Percentiles rank a stretch among this genome's conserved stretches.
These are phyloP conservation scores for Pachysandra terminalis DNA, from an alignment of 164 flowering plant species.

Conservation along the genomic window DNA sequence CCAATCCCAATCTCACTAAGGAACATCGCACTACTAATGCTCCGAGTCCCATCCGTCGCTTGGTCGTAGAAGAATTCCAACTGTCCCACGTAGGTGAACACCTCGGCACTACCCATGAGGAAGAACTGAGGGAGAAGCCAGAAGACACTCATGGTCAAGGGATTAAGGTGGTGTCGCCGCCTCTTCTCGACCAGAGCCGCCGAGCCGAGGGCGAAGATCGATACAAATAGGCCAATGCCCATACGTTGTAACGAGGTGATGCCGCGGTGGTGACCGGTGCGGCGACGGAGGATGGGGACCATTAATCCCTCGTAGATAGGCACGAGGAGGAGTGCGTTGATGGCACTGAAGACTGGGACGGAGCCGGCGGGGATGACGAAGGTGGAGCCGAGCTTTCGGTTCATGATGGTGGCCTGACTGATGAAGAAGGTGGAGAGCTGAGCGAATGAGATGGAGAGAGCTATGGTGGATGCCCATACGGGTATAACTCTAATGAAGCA, in stretches of 20 bases:
- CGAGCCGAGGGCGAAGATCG: too few species aligned
- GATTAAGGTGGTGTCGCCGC: too few species aligned
- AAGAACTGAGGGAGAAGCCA: too few species aligned
- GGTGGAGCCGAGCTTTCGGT: constrained; percentile 42
- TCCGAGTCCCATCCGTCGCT: too few species aligned
- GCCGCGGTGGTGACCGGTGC: constrained; percentile 36
- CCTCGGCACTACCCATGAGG: too few species aligned
- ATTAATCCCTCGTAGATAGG: constrained; percentile 44
- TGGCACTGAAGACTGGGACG: constrained; percentile 43
- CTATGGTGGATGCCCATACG: constrained; percentile 69
- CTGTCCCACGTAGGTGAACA: too few species aligned
- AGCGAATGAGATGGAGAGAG: constrained; percentile 53
- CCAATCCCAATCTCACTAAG: constrained; percentile 26
- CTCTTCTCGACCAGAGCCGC: too few species aligned
- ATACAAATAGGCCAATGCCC: too few species aligned
- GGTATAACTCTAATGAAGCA: constrained; percentile 52
- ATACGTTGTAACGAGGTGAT: too few species aligned
- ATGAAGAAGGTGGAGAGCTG: constrained; percentile 69
- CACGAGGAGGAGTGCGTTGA: constrained; percentile 60
- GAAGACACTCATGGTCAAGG: too few species aligned
- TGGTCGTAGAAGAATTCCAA: too few species aligned
- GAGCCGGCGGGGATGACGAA: constrained; percentile 66
- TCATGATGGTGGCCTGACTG: constrained; percentile 54
- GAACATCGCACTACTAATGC: too few species aligned
- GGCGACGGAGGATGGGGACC: constrained; percentile 44